Conservation (phyloP, 768 basidiomycete genomes). For the Butyriboletus loyo region DNA sequence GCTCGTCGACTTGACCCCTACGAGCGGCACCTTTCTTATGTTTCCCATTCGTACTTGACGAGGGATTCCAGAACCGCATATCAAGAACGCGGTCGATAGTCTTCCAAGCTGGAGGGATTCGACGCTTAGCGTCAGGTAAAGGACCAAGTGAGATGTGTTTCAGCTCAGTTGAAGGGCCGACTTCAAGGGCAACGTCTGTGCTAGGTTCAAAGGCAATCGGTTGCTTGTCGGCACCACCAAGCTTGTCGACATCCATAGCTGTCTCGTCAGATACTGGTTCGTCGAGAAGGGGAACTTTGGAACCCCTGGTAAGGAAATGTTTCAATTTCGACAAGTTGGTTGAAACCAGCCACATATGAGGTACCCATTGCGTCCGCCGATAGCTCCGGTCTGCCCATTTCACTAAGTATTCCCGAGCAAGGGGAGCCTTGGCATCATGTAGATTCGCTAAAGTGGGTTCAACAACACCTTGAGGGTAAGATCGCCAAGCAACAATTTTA, state of each 20-base stretch:
- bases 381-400: constrained; percentile 86
- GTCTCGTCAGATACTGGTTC: constrained; percentile 35
- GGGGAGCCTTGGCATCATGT: constrained; percentile 51
- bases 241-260: constrained; percentile 28
- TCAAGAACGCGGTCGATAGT: constrained; percentile 92
- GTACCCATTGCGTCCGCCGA: constrained; percentile 81
- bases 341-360: constrained; percentile 85
- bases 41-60: constrained; percentile 10
- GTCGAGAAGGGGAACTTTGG: constrained; percentile 63
- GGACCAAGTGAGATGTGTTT: constrained; percentile 35
- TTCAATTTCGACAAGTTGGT: constrained; percentile 66
- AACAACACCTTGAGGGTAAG: constrained; percentile 63
- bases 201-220: constrained; percentile 40
- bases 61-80: constrained; percentile 60
- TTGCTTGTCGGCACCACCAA: constrained; percentile 19
- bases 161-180: constrained; percentile 29
- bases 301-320: constrained; percentile 69
- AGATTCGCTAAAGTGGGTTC: constrained; percentile 46
- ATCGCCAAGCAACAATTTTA: constrained; percentile 90
- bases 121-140: constrained; percentile 64
- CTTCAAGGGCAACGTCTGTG: constrained; percentile 34
- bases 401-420: constrained; percentile 91
- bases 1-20: constrained; percentile 30
- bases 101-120: constrained; percentile 80
- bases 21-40: constrained; percentile 19